These are phyloP conservation scores for Diplodia mutila DNA, from an alignment of 2,329 filamentous ascomycete species.

Conservation along the genomic window DNA sequence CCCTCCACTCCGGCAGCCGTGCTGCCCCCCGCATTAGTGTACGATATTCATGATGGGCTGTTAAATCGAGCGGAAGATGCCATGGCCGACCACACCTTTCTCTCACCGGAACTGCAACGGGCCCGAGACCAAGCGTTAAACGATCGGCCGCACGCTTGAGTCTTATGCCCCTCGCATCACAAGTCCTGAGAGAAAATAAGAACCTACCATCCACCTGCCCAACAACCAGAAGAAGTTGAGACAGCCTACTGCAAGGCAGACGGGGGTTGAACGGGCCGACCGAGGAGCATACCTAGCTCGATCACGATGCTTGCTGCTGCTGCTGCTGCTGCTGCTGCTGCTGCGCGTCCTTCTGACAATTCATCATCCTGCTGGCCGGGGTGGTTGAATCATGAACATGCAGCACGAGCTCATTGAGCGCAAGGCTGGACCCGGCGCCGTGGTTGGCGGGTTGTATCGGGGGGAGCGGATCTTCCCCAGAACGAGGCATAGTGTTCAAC, in stretches of 20 bases:
- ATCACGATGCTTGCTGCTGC: neutral
- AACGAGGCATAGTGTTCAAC: neutral
- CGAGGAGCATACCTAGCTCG: neutral
- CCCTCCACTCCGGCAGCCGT: neutral
- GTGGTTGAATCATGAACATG: neutral
- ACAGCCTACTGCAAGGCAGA: constrained; percentile 4
- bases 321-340: neutral
- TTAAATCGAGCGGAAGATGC: neutral
- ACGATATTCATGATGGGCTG: no score
- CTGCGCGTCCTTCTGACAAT: neutral
- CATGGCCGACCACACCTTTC: neutral
- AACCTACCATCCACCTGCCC: neutral
- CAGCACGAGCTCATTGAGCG: neutral
- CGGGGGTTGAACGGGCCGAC: constrained; percentile 15
- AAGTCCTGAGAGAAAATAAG: neutral
- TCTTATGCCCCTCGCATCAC: neutral
- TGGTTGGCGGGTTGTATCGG: neutral
- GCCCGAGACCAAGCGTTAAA: neutral
- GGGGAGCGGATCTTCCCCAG: neutral
- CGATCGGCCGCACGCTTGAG: constrained; percentile 3
- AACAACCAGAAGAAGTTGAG: neutral
- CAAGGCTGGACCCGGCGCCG: neutral
- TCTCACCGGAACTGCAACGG: neutral
- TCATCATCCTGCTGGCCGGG: neutral
- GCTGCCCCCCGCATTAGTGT: neutral